Conservation (phyloP, 2,329 filamentous ascomycete species). For the Hymenoscyphus albidus region DNA sequence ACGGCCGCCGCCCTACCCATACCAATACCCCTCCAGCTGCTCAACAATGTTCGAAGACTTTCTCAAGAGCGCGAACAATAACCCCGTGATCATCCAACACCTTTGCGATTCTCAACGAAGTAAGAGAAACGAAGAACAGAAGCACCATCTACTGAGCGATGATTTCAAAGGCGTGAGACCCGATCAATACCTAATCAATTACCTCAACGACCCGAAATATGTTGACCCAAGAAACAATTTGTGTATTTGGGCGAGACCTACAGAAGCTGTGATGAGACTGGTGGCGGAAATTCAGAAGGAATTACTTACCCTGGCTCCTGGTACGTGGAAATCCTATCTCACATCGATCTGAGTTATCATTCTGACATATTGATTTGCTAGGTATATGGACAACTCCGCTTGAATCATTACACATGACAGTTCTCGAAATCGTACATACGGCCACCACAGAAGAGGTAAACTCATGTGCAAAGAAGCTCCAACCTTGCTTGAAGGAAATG, state of each 20-base stretch:
- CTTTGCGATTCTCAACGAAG: not conserved
- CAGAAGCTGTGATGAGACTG: not conserved
- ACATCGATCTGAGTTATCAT: too few relatives aligned
- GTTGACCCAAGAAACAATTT: conserved; percentile 2
- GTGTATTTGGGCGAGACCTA: conserved; percentile 4
- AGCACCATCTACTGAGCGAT: not conserved
- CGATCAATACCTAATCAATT: not conserved
- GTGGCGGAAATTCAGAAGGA: not conserved
- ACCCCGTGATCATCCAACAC: not conserved
- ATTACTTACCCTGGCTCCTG: not conserved
- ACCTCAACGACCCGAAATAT: not conserved
- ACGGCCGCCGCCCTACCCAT: too few relatives aligned
- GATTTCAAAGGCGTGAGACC: not conserved
- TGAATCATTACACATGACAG: not conserved
- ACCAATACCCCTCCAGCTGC: too few relatives aligned
- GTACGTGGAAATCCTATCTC: not conserved
- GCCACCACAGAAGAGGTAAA: not conserved
- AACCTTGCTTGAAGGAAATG: not conserved
- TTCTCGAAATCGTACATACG: not conserved
- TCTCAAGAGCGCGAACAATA: not conserved
- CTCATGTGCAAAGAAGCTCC: not conserved
- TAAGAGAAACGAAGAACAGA: not conserved
- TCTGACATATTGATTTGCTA: not conserved
- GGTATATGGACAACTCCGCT: conserved; percentile 4
- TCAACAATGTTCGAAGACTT: conserved; percentile 2